phyloP scores from a whole-genome alignment of 352 stramenopile genomes.

The Stramenopiles sp. region DNA sequence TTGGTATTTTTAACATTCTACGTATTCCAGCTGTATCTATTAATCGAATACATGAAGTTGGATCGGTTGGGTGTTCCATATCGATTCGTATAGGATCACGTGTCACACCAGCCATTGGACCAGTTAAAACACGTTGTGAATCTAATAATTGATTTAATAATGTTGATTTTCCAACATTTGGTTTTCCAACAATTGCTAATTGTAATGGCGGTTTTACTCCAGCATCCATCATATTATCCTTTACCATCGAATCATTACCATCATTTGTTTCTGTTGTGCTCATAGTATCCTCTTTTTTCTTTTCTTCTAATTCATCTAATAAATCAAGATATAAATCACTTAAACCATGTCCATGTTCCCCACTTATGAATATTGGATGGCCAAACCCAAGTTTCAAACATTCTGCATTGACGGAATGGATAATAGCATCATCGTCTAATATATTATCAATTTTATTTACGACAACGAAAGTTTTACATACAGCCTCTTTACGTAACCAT shows the following conservation, averaged over 20 bases:
- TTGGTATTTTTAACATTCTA: neutral
- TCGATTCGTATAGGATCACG: conserved; percentile 30
- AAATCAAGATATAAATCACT: conserved; percentile 21
- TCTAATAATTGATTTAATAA: conserved; percentile 30
- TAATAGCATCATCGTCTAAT: neutral
- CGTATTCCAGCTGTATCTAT: conserved; percentile 32
- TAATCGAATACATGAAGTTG: conserved; percentile 22
- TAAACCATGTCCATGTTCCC: conserved; percentile 30
- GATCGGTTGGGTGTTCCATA: conserved; percentile 23
- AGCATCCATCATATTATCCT: neutral
- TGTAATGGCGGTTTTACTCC: conserved; percentile 13
- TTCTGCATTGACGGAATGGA: conserved; percentile 15
- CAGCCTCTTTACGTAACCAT: conserved; percentile 2
- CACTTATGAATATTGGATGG: conserved; percentile 30
- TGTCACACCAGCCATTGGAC: conserved; percentile 29
- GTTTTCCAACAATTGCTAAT: conserved; percentile 29
- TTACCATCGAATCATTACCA: conserved; percentile 8
- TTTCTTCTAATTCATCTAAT: conserved; percentile 15
- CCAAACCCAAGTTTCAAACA: conserved; percentile 26
- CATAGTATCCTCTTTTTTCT: neutral
- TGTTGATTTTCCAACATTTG: conserved; percentile 35
- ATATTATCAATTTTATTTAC: conserved; percentile 17
- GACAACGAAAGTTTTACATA: no score
- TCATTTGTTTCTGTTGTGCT: conserved; percentile 9
- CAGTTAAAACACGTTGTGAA: conserved; percentile 26